Evolutionary conservation across 2,329 filamentous ascomycete genomes (phyloP).

Genomic region (Cladosporium sp.): DNA sequence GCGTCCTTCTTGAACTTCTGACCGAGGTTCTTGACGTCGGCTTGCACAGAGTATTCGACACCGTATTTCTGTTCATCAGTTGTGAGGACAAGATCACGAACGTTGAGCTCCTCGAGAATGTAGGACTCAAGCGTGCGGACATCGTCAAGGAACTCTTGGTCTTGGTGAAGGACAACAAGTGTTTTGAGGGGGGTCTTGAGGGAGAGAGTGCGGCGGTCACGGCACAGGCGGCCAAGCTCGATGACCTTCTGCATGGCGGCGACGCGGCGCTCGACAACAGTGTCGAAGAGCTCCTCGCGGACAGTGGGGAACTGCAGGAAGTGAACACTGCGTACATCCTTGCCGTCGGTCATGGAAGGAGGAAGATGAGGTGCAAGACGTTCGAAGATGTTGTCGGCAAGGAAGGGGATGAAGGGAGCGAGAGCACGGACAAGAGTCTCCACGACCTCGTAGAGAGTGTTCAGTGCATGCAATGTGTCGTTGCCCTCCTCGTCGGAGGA

Average conservation of each 20-base stretch:
- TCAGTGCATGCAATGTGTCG: conserved; percentile 85
- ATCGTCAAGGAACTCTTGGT: conserved; percentile 79
- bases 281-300: conserved; percentile 80
- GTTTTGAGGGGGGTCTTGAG: conserved; percentile 90
- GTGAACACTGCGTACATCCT: conserved; percentile 82
- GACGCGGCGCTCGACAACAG: conserved; percentile 79
- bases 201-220: conserved; percentile 78
- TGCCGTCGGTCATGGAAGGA: conserved; percentile 56
- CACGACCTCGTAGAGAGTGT: conserved; percentile 89
- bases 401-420: conserved; percentile 92
- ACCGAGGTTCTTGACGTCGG: conserved; percentile 90
- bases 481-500: conserved; percentile 62
- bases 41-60: conserved; percentile 82
- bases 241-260: conserved; percentile 93
- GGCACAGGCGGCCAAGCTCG: conserved; percentile 78
- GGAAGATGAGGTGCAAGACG: conserved; percentile 79
- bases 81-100: conserved; percentile 78
- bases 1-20: conserved; percentile 98
- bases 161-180: conserved; percentile 80
- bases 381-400: conserved; percentile 90
- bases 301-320: conserved; percentile 90
- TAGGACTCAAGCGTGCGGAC: conserved; percentile 82
- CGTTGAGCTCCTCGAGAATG: conserved; percentile 86
- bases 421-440: conserved; percentile 84
- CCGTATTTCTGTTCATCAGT: conserved; percentile 87